Conservation (phyloP, 129 eudicot genomes). For the Flaveria trinervia region DNA sequence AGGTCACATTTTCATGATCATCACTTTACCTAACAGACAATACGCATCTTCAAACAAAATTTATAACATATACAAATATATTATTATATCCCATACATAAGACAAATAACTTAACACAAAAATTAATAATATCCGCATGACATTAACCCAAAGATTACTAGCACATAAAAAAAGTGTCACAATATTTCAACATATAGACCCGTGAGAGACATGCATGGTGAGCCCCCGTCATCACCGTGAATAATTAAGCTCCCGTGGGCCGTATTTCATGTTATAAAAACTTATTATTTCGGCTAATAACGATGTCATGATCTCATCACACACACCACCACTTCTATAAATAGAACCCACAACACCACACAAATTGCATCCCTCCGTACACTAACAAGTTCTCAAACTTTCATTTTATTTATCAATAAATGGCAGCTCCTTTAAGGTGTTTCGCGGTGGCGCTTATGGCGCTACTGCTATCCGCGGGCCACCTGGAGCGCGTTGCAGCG, state of each 20-base stretch:
- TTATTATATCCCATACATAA: no score
- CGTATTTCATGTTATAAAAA: not conserved
- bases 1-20: not conserved
- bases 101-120: not conserved
- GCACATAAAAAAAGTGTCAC: no score
- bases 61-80: no score
- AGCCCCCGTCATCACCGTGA: not conserved
- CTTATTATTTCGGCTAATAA: slow-evolving; percentile 3
- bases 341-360: not conserved
- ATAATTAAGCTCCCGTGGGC: not conserved
- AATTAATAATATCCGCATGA: not conserved
- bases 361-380: not conserved
- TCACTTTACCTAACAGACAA: not conserved
- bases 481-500: slow-evolving; percentile 7
- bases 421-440: slow-evolving; percentile 18
- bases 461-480: slow-evolving; percentile 19
- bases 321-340: slow-evolving; percentile 30
- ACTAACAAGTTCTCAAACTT: not conserved
- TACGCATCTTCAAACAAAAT: not conserved
- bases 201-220: not conserved
- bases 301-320: not conserved
- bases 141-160: not conserved
- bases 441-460: slow-evolving; percentile 4
- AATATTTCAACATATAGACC: not conserved
- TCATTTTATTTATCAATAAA: not conserved